These are phyloP conservation scores for Nicotiana paniculata DNA, from an alignment of 257 asterid genomes.

Conservation along the genomic window DNA sequence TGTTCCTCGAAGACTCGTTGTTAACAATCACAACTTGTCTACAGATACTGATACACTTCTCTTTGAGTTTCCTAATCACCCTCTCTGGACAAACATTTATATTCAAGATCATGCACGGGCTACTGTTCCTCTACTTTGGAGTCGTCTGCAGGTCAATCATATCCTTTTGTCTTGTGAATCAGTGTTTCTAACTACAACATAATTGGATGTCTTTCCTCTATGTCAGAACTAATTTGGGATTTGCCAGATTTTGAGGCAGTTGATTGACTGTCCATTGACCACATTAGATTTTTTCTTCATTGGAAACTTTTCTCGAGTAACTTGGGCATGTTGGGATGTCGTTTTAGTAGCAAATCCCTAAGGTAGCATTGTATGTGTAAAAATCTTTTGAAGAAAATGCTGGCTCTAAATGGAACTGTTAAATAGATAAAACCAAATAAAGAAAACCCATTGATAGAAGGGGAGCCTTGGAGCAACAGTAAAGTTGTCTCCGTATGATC, in stretches of 20 bases:
- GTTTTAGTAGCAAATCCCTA: background rate
- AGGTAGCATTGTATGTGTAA: background rate
- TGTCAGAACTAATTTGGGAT: background rate
- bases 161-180: constrained; percentile 2
- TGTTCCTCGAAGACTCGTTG: constrained; percentile 75
- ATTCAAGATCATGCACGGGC: constrained; percentile 66
- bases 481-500: too few relatives aligned
- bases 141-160: constrained; percentile 76
- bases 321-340: background rate
- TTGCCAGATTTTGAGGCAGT: background rate
- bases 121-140: constrained; percentile 75
- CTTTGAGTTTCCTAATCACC: constrained; percentile 77
- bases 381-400: background rate
- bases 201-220: background rate
- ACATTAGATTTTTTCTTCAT: background rate
- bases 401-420: background rate
- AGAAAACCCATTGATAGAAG: too few relatives aligned
- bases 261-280: background rate
- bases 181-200: background rate
- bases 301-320: background rate
- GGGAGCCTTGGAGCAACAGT: too few relatives aligned
- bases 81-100: constrained; percentile 85
- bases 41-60: constrained; percentile 80
- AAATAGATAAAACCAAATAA: background rate
- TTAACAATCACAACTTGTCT: constrained; percentile 65